These are phyloP conservation scores for Nicotiana undulata DNA, from an alignment of 257 asterid genomes.

Conservation along the genomic window DNA sequence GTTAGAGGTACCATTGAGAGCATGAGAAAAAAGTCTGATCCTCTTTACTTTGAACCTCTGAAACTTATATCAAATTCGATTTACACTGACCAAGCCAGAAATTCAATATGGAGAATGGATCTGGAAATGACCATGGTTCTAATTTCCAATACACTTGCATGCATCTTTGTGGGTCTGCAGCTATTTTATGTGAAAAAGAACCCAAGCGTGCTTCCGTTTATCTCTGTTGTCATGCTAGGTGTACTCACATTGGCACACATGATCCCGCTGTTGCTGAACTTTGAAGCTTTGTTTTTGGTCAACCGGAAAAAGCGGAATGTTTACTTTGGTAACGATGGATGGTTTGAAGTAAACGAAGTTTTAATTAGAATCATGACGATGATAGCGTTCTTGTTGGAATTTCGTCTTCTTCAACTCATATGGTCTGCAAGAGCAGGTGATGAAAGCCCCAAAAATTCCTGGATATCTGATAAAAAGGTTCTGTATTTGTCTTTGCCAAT, in stretches of 20 bases:
- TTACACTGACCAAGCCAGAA: slow-evolving; percentile 55
- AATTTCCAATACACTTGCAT: slow-evolving; percentile 62
- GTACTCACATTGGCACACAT: slow-evolving; percentile 70
- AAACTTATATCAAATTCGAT: slow-evolving; percentile 49
- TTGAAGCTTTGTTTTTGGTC: slow-evolving; percentile 65
- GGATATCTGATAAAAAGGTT: slow-evolving; percentile 71
- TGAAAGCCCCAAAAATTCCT: slow-evolving; percentile 31
- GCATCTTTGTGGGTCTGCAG: slow-evolving; percentile 67
- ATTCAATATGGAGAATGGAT: slow-evolving; percentile 84
- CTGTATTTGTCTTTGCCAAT: slow-evolving; percentile 57
- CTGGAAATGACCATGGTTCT: slow-evolving; percentile 82
- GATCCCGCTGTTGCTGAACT: slow-evolving; percentile 70
- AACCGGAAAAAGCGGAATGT: slow-evolving; percentile 41
- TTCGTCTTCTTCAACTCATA: slow-evolving; percentile 65
- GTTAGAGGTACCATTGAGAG: slow-evolving; percentile 69
- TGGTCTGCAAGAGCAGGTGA: slow-evolving; percentile 65
- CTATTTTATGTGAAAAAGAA: slow-evolving; percentile 54
- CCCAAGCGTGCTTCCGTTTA: slow-evolving; percentile 45
- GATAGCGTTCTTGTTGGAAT: slow-evolving; percentile 84
- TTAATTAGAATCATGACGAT: slow-evolving; percentile 75
- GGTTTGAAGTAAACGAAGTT: slow-evolving; percentile 87
- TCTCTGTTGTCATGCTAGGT: slow-evolving; percentile 58
- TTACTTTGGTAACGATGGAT: slow-evolving; percentile 57
- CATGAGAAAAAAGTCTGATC: slow-evolving; percentile 51
- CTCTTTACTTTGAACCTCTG: slow-evolving; percentile 57